Base-by-base conservation (phyloP, 768 basidiomycete species). In the Rossbeevera mucosa region DNA sequence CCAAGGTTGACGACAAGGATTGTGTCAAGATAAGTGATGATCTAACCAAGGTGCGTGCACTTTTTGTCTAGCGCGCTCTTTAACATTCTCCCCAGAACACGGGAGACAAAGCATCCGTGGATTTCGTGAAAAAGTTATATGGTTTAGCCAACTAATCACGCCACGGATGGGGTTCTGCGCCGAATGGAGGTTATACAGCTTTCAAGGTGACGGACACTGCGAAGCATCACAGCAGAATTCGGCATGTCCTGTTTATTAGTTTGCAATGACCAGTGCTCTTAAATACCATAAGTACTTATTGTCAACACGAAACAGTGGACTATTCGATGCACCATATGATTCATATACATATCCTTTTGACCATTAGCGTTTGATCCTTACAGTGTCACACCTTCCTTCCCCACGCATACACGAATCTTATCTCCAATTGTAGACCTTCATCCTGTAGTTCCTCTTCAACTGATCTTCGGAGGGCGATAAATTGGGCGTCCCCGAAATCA, bases 21-120 rank as follows among this genome's bases (percentile, higher is more conserved):
- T 95, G 93, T 58, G 82, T 98, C 59, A 98, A 99, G 72, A 82
- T 99, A 60, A 94, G 91, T 50, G 96, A 97, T 67, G 94, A 98
- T 62, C 64, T 86, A 50, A 85, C 75, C 8, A 99, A 98, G 81
- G 86, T 83, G 30, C 16, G 30, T 20, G 3, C 24, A 25, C 1
- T 4, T 9, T 22, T 36, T 48, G 2, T 26, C 22, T 25, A 30
- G 11, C n/a, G 38, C 14, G 21, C 4, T 6, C 7, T 14, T 56
- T 53, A 26, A 38, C 18, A 25, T 36, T 24, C 18, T n/a, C 25
- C 30, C n/a, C 62, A 83, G 89, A 87, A 84, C 57, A 90, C 86
- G 2, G 90, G 90, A 6, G 75, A 86, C 56, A 63, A 70, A 41
- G 77, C 77, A 12, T 80, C 78, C 1, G 80, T 91, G 5, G 69